Percentiles rank a stretch among this genome's conserved stretches.
phyloP scores from a whole-genome alignment of 2,329 filamentous ascomycete genomes.

The Verticillium dahliae region DNA sequence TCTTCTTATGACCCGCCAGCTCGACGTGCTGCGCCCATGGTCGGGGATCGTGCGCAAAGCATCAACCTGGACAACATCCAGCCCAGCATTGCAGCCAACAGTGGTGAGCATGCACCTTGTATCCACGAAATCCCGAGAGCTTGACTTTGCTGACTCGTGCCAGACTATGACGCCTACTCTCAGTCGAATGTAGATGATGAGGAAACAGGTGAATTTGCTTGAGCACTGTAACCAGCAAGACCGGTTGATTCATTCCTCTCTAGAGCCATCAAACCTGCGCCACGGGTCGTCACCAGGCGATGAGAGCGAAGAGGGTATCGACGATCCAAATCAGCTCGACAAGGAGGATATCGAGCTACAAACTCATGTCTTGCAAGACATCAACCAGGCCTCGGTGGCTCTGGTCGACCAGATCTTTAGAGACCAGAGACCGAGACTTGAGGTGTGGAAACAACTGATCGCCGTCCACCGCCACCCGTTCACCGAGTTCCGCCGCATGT shows the following conservation, averaged over 20 bases:
- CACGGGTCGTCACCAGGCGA: not conserved
- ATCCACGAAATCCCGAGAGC: not conserved
- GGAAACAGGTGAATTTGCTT: not conserved
- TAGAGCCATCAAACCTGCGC: not conserved
- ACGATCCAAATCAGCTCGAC: not conserved
- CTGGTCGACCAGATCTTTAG: conserved; percentile 19
- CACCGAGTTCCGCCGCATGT: conserved; percentile 16
- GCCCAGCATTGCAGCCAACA: not conserved
- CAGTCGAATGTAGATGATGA: not conserved
- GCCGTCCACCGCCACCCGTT: conserved; percentile 14
- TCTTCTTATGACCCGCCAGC: not conserved
- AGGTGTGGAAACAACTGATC: conserved; percentile 2
- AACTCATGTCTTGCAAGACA: conserved; percentile 18
- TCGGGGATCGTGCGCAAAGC: not conserved
- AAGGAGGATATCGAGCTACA: conserved; percentile 4
- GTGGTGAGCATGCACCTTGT: not conserved
- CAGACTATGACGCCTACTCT: not conserved
- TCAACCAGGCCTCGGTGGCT: conserved; percentile 17
- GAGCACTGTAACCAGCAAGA: not conserved
- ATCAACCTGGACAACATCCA: not conserved
- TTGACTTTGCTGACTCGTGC: not conserved
- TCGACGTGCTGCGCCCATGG: not conserved
- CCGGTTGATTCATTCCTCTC: not conserved
- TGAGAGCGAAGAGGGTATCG: conserved; percentile 1
- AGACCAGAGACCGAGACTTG: conserved; percentile 6